These are phyloP conservation scores for Trifolium subterraneum DNA, from an alignment of 306 rosid species.

Conservation along the genomic window DNA sequence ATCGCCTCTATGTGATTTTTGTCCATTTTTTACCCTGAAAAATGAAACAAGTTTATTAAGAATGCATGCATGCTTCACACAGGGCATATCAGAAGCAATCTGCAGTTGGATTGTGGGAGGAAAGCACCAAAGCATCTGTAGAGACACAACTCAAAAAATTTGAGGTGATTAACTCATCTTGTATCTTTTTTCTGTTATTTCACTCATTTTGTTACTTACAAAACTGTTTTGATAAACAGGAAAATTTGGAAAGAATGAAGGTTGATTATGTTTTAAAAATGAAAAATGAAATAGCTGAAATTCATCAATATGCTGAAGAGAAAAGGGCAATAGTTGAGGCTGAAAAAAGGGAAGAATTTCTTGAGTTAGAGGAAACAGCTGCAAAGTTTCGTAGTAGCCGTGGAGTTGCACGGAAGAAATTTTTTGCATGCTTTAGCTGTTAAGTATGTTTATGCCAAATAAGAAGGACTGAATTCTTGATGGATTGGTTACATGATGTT, in stretches of 20 bases:
- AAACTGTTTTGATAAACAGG: slow-evolving; percentile 46
- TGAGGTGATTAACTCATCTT: slow-evolving; percentile 56
- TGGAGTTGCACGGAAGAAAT: slow-evolving; percentile 64
- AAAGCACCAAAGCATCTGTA: slow-evolving; percentile 56
- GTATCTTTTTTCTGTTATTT: background rate
- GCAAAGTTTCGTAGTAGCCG: slow-evolving; percentile 73
- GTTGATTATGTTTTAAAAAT: slow-evolving; percentile 64
- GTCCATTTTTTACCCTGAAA: no score
- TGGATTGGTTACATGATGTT: slow-evolving; percentile 14
- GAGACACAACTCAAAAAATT: slow-evolving; percentile 68
- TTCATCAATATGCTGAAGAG: slow-evolving; percentile 73
- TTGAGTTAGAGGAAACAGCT: slow-evolving; percentile 71
- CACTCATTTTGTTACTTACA: background rate
- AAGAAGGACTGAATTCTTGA: background rate
- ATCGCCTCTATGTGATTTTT: no score
- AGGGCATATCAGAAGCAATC: slow-evolving; percentile 70
- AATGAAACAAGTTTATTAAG: no score
- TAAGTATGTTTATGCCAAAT: slow-evolving; percentile 10
- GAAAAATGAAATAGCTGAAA: slow-evolving; percentile 72
- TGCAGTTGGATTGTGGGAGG: slow-evolving; percentile 75
- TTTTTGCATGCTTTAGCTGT: slow-evolving; percentile 55
- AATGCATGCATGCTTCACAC: background rate
- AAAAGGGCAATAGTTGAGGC: slow-evolving; percentile 75
- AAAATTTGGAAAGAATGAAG: slow-evolving; percentile 70
- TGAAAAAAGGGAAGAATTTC: slow-evolving; percentile 58